Percentiles rank a stretch among this genome's conserved stretches.
Conservation (phyloP, 2,329 filamentous ascomycete species). For the Aspergillus latus region DNA sequence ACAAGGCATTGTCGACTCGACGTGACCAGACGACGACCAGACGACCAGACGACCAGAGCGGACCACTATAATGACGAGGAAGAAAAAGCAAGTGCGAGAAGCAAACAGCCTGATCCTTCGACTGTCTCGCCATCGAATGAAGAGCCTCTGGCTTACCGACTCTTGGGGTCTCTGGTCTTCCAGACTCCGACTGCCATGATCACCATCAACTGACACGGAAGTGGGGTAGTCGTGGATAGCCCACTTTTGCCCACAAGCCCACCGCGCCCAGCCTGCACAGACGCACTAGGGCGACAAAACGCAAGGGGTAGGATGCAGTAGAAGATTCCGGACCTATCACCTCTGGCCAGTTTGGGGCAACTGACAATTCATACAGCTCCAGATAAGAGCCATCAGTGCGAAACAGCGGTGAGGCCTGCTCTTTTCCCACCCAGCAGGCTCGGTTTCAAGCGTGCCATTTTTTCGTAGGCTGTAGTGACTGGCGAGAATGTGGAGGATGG, state of each 20-base stretch:
- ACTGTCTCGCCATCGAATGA: not conserved
- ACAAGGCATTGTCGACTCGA: conserved; percentile 2
- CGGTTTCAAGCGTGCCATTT: not conserved
- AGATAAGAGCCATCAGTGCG: conserved; percentile 12
- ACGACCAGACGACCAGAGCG: not conserved
- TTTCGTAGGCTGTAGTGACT: too few species aligned
- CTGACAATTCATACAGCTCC: conserved; percentile 8
- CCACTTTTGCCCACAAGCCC: not conserved
- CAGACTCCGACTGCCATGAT: not conserved
- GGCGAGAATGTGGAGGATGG: not conserved
- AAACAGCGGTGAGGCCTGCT: conserved; percentile 23
- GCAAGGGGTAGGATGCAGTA: conserved; percentile 26
- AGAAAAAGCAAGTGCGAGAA: not conserved
- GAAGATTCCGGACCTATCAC: conserved; percentile 26
- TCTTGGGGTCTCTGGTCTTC: not conserved
- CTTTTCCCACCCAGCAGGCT: not conserved
- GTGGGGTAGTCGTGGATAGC: conserved; percentile 5
- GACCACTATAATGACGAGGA: not conserved
- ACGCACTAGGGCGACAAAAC: conserved; percentile 13
- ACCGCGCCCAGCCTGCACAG: conserved; percentile 4
- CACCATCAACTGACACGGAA: not conserved
- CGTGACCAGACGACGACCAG: not conserved
- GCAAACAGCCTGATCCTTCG: not conserved
- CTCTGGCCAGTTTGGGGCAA: conserved; percentile 16
- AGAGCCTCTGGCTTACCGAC: not conserved